Base-by-base conservation (phyloP, 257 asterid genomes). In the Marsdenia floribunda region DNA sequence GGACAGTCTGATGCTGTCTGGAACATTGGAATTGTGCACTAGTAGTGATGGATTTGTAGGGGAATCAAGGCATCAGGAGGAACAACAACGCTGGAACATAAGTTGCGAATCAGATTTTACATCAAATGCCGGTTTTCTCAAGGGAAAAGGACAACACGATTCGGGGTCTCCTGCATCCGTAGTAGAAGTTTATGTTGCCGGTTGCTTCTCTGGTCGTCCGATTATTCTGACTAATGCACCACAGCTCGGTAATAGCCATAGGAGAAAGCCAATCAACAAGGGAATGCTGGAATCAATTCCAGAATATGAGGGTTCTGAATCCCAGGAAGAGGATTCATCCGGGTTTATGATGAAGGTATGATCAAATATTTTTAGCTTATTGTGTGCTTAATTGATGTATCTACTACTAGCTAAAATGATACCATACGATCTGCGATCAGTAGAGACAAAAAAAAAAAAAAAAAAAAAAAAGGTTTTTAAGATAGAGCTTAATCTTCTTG, bases 161-260 rank as follows among this genome's bases (percentile, higher is more conserved):
- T 65, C 79, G 22, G 71, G 71, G 42, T 79, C 82, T 0, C 96
- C 92, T 29, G 33, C 33, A 29, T 44, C 49, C 4, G 79, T 81
- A 38, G 73, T 91, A 5, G 97, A 91, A 70, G 96, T 91, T 64
- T 89, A 81, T 72, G 85, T 91, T 49, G 96, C 97, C 0, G 97
- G 96, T 49, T 79, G 91, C 73, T 88, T 83, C 83, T 76, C 77
- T 9, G 89, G 93, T 47, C 70, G 81, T 76, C 97, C 97, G 15
- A 82, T 89, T 73, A 71, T 91, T 63, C 68, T 91, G 82, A 85
- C 89, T 3, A 88, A 79, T 72, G 78, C 87, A 15, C 75, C 89
- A 88, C 87, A 82, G 78, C 84, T 88, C 58, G 76, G 84, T 78
- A 80, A 11, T 8, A 10, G 10, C 10, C 9, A 79, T 22, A 79